A percentile compares a stretch with the other conserved stretches of the same genome.
Evolutionary conservation across 345 rosid genomes (phyloP).

Genomic region (Linum trigynum): DNA sequence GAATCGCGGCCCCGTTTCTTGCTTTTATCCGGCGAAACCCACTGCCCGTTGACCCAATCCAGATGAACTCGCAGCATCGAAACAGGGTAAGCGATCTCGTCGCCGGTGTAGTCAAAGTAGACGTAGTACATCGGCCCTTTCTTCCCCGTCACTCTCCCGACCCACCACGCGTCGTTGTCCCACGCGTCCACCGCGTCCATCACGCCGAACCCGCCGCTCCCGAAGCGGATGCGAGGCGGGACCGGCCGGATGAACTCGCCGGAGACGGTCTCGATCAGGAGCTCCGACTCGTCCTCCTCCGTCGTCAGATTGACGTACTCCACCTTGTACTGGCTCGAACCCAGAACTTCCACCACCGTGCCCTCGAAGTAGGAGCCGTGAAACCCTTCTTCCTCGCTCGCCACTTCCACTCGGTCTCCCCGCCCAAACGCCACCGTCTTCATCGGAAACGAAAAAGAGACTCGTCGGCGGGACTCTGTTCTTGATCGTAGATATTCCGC

Average conservation of each 20-base stretch:
- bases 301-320: slow-evolving; percentile 22
- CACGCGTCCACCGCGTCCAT: no score
- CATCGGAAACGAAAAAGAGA: not conserved
- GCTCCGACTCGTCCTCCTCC: slow-evolving; percentile 2
- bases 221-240: slow-evolving; percentile 14
- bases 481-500: no score
- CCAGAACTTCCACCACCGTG: not conserved
- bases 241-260: slow-evolving; percentile 22
- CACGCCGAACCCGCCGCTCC: no score
- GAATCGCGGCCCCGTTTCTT: not conserved
- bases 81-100: slow-evolving; percentile 15
- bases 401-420: slow-evolving; percentile 24
- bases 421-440: not conserved
- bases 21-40: slow-evolving; percentile 11
- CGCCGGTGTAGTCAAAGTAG: slow-evolving; percentile 17
- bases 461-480: no score
- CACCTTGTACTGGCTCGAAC: slow-evolving; percentile 10
- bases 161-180: no score
- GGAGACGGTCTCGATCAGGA: slow-evolving; percentile 20
- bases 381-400: slow-evolving; percentile 29
- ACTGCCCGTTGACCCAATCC: slow-evolving; percentile 22
- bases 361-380: slow-evolving; percentile 19
- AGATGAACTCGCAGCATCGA: slow-evolving; percentile 20
- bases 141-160: slow-evolving; percentile 16
- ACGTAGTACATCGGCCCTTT: slow-evolving; percentile 11